A percentile compares a stretch with the other conserved stretches of the same genome.
Conservation (phyloP, 225 moss, liverwort and hornwort species). For the Climacium dendroides region DNA sequence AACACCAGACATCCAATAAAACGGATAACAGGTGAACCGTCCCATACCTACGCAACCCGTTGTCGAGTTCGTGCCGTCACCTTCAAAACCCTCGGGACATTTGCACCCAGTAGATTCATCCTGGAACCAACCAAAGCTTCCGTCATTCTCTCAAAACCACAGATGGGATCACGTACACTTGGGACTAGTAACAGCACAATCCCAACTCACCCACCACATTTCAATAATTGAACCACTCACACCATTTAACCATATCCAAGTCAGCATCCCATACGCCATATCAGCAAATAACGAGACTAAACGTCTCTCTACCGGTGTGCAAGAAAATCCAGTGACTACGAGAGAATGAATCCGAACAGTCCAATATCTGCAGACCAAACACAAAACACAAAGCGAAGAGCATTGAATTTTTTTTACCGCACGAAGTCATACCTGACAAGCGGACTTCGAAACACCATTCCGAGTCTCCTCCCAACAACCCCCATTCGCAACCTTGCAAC, state of each 20-base stretch:
- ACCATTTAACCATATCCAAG: no score
- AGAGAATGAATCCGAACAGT: not conserved
- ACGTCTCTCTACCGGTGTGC: not conserved
- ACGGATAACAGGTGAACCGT: not conserved
- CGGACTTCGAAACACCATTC: slow-evolving; percentile 13
- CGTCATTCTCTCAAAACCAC: not conserved
- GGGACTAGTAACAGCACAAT: not conserved
- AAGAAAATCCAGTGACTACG: not conserved
- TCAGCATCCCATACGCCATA: not conserved
- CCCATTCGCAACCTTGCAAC: slow-evolving; percentile 64
- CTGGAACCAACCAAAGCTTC: not conserved
- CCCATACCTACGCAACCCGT: slow-evolving; percentile 27
- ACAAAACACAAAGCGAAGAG: not conserved
- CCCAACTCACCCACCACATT: not conserved
- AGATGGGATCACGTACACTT: not conserved
- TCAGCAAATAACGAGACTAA: not conserved
- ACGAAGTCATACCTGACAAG: slow-evolving; percentile 22
- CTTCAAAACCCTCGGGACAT: slow-evolving; percentile 63
- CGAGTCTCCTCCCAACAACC: slow-evolving; percentile 51
- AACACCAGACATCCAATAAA: not conserved
- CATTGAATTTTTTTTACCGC: not conserved
- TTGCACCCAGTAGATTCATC: slow-evolving; percentile 30
- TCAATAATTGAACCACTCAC: not conserved
- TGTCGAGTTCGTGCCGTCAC: slow-evolving; percentile 18
- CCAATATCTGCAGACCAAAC: not conserved